Conservation (phyloP, 257 asterid species). For the Solanum etuberosum region DNA sequence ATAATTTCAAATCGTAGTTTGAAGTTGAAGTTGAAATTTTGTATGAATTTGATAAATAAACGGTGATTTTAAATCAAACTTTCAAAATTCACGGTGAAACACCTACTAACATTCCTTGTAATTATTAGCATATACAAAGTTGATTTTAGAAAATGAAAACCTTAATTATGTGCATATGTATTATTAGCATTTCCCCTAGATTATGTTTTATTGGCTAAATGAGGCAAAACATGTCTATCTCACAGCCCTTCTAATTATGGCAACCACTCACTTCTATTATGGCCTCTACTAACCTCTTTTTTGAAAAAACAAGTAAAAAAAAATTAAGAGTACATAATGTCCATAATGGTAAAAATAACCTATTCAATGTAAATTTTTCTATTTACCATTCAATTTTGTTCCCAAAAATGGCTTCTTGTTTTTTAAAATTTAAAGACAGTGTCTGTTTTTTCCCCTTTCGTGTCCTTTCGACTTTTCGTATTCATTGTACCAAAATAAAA, state of each 20-base stretch:
- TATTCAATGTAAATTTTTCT: not conserved
- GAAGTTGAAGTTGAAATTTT: too few relatives aligned
- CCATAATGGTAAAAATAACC: not conserved
- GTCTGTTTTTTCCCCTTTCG: not conserved
- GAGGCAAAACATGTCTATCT: constrained; percentile 9
- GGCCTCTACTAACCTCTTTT: not conserved
- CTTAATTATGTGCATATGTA: not conserved
- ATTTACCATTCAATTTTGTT: not conserved
- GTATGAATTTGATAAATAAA: not conserved
- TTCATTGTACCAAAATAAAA: not conserved
- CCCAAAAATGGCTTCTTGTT: not conserved
- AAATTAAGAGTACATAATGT: not conserved
- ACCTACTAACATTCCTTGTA: not conserved
- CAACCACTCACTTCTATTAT: constrained; percentile 2
- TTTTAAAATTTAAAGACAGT: not conserved
- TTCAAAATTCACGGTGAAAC: not conserved
- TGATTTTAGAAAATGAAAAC: not conserved
- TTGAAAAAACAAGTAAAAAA: not conserved
- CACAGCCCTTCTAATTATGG: constrained; percentile 4
- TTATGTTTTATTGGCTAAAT: constrained; percentile 11
- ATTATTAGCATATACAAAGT: not conserved
- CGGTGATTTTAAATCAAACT: not conserved
- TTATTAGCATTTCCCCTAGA: not conserved
- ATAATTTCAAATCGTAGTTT: not conserved
- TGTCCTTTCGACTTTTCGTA: not conserved